Evolutionary conservation across 352 stramenopile species (phyloP), one percentile per base, ranked within the genome.

Genomic region (Proteromonas lacertae): DNA sequence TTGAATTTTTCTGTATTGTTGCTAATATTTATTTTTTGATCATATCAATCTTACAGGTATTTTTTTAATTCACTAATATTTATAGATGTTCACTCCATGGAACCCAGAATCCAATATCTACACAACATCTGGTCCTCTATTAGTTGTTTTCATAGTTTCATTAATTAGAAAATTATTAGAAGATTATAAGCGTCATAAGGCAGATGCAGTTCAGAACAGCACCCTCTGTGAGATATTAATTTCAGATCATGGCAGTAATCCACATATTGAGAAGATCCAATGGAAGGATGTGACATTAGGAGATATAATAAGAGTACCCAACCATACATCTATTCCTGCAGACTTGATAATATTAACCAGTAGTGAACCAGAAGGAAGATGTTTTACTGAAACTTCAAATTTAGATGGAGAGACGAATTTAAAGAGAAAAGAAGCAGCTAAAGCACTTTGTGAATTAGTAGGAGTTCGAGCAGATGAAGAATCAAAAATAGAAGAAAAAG

Each of bases 321-420:
- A 22, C n/a, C 8, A 30, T 10, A 16, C 3, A 1, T 21, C 34
- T 8, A 17, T 91, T 8, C 75, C 77, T 4, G 75, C 76, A 0
- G 77, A 92, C 41, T 59, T 89, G 0, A 35, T 90, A 1, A 52
- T 92, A 0, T 64, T 71, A 22, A 64, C 65, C 0, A 79, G 62
- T 21, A 52, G 57, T 0, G 66, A 81, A n/a, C 18, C 45, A 9
- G 56, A 56, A 0, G 55, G 67, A 46, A 35, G 42, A 2, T 77
- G 56, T 49, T 90, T 81, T 41, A 59, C 89, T 25, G 74, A 89
- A 50, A 89, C 75, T 6, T 71, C 62, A 36, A 86, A 81, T 44
- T 50, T 90, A 29, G 75, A 89, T 40, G 74, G 75, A 13, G 73
- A 90, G 47, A 89, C 72, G 6, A 86, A 89, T 45, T 45, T 89